Evolutionary conservation across 345 rosid genomes (phyloP).

Genomic region (Cardiospermum halicacabum): DNA sequence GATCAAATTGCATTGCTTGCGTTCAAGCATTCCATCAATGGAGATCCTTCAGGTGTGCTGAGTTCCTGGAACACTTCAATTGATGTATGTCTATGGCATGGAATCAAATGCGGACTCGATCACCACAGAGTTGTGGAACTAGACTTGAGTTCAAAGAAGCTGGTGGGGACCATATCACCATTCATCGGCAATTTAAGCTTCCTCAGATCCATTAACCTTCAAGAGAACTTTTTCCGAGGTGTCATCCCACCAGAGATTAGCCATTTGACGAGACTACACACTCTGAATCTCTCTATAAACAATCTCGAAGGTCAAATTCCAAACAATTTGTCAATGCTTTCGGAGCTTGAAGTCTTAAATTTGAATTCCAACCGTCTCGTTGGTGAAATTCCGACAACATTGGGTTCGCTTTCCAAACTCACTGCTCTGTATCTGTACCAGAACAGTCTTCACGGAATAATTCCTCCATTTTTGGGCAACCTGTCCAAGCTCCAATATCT

Average conservation of each 20-base stretch:
- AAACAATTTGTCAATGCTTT: not conserved
- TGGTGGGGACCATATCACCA: constrained; percentile 7
- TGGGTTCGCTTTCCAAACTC: not conserved
- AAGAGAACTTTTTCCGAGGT: constrained; percentile 7
- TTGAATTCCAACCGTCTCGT: too few species aligned
- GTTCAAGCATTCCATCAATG: too few species aligned
- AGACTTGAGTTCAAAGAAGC: not conserved
- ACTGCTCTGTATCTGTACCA: not conserved
- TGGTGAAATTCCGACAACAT: too few species aligned
- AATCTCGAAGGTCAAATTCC: too few species aligned
- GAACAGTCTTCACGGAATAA: constrained; percentile 6
- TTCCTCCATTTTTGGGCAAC: constrained; percentile 16
- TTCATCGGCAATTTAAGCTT: not conserved
- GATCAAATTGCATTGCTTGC: not conserved
- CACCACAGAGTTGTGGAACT: not conserved
- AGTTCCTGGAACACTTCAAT: too few species aligned
- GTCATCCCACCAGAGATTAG: constrained; percentile 3
- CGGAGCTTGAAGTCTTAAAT: too few species aligned
- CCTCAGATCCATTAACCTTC: not conserved
- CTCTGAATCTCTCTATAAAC: not conserved
- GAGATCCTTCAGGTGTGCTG: not conserved
- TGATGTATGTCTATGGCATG: too few species aligned
- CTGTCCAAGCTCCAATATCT: constrained; percentile 1
- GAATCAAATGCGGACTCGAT: too few species aligned
- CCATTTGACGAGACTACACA: not conserved